Conservation (phyloP, 331 rosid genomes). For the Pyracantha coccinea region DNA sequence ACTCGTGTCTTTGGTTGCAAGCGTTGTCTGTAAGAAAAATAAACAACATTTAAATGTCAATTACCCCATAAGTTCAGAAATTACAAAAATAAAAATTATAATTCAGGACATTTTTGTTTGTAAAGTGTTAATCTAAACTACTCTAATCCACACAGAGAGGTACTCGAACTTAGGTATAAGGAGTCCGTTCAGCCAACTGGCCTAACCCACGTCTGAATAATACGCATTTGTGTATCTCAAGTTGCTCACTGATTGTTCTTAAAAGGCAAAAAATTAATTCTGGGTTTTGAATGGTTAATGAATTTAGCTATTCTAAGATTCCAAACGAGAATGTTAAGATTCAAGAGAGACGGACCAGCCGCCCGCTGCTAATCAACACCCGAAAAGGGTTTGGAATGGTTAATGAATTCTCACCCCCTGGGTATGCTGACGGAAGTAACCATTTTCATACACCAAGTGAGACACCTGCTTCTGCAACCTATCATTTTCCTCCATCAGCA, state of each 20-base stretch:
- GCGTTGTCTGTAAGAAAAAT: conserved; percentile 48
- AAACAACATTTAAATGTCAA: conserved; percentile 11
- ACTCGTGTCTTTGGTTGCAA: conserved; percentile 92
- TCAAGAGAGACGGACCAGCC: background rate
- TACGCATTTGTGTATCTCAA: background rate
- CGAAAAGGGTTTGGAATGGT: background rate
- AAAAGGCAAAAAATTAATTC: background rate
- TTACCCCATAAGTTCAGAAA: background rate
- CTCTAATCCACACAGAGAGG: background rate
- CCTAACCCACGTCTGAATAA: background rate
- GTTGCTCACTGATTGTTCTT: background rate
- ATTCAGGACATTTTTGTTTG: background rate
- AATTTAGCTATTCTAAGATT: background rate
- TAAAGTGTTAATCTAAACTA: background rate
- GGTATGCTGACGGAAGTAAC: conserved; percentile 94
- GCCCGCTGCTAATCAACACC: background rate
- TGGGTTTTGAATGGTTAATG: background rate
- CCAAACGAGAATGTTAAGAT: background rate
- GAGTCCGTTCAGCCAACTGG: background rate
- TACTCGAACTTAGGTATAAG: background rate
- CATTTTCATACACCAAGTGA: conserved; percentile 91
- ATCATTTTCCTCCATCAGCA: conserved; percentile 97
- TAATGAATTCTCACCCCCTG: conserved; percentile 46
- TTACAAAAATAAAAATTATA: background rate
- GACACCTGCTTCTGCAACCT: conserved; percentile 99